Base-by-base conservation (phyloP, 1,284 basidiomycete species). In the Microbotryum scabiosae region DNA sequence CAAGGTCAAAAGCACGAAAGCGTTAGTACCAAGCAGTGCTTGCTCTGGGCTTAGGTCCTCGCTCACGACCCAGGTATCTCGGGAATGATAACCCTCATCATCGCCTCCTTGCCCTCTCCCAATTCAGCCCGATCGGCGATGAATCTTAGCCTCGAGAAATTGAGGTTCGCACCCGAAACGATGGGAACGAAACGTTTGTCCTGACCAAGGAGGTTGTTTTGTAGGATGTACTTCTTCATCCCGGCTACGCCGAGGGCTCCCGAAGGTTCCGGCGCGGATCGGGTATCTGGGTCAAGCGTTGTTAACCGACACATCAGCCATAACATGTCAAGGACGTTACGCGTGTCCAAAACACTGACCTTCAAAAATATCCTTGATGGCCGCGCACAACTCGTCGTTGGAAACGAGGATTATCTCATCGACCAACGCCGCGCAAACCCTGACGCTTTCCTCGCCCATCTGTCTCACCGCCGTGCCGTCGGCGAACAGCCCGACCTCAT, bases 391-490 rank as follows among this genome's bases (percentile, higher is more conserved):
- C 75, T 96, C 96, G 73, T 99, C 96, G 67, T 96, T 98, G 74
- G 87, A 84, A 23, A 88, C 90, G 68, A 87, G 82, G 48, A 93
- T 84, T 41, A 98, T 78, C 10, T 83, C 86, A 71, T 97, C 91
- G n/a, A 97, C 76, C 23, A 90, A 78, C 56, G 87, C 79, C 72
- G 87, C 80, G 76, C 93, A 97, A 64, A 99, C 82, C 63, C 96
- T 82, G 78, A 97, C 97, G 2, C 90, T 86, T 74, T 98, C 96
- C 74, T 87, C 88, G 12, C 96, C 96, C 1, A 98, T 92, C 52
- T 94, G 82, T 73, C 89, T 86, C n/a, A 98, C 96, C 1, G 96
- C 96, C 1, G 96, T 99, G n/a, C 96, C 96, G 74, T 99, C 96
- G 62, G 87, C 88, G 75, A 99, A 99, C 2, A 93, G 87, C 6